phyloP scores from a whole-genome alignment of 1,284 basidiomycete species.

The Trametes hirsuta region DNA sequence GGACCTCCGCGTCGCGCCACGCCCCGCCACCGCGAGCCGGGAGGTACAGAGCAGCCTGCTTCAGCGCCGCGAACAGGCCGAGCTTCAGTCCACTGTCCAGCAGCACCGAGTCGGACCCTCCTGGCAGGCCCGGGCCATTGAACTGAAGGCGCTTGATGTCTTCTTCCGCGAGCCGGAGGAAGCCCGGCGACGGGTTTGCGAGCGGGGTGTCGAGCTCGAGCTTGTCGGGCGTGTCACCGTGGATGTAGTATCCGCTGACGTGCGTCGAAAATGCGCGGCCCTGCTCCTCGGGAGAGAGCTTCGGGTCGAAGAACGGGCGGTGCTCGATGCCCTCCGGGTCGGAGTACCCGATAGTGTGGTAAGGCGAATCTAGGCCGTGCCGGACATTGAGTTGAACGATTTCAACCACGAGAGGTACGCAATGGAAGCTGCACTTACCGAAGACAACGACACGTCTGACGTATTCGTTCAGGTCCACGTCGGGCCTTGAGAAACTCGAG shows the following conservation, averaged over 20 bases:
- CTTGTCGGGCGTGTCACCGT: conserved; percentile 1
- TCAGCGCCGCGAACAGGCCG: neutral
- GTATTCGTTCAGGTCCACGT: neutral
- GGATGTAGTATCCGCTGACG: conserved; percentile 6
- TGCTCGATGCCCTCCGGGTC: neutral
- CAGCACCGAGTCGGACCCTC: neutral
- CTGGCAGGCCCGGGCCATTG: neutral
- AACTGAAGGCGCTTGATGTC: neutral
- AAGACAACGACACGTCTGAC: conserved; percentile 3
- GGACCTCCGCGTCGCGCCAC: conserved; percentile 2
- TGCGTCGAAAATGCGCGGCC: neutral
- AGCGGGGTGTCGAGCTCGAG: conserved; percentile 5
- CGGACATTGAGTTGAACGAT: neutral
- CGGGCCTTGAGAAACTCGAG: neutral
- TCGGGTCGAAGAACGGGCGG: conserved; percentile 1
- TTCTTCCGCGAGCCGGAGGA: neutral
- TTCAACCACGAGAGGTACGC: neutral
- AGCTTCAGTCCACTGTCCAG: neutral
- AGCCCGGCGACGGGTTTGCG: neutral
- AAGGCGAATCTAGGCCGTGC: neutral
- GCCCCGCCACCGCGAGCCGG: neutral
- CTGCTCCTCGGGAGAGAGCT: neutral
- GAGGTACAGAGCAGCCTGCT: conserved; percentile 6
- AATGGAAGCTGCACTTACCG: neutral
- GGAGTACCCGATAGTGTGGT: neutral